Conservation (phyloP, 768 basidiomycete species). For the Tricholoma saponaceum region DNA sequence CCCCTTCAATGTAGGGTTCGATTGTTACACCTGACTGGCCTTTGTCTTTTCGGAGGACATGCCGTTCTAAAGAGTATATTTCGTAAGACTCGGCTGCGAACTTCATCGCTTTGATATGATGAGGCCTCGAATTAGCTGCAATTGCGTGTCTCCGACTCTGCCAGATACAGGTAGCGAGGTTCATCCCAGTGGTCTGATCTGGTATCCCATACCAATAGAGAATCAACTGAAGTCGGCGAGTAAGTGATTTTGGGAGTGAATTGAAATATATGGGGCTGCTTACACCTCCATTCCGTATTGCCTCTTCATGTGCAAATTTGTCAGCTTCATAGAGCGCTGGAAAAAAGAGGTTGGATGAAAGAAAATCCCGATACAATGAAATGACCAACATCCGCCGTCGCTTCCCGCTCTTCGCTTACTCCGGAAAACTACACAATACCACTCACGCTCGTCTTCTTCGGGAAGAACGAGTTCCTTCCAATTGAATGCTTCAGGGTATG, state of each 20-base stretch:
- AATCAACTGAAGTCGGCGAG: slow-evolving; percentile 49
- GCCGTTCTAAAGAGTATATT: slow-evolving; percentile 72
- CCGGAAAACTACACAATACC: slow-evolving; percentile 92
- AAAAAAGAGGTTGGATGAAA: slow-evolving; percentile 5
- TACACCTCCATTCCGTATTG: slow-evolving; percentile 81
- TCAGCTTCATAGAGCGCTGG: slow-evolving; percentile 85
- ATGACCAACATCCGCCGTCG: slow-evolving; percentile 55
- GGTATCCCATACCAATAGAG: slow-evolving; percentile 96
- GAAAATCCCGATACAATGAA: neutral
- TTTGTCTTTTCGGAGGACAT: slow-evolving; percentile 60
- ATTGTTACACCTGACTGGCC: slow-evolving; percentile 59
- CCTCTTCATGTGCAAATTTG: slow-evolving; percentile 86
- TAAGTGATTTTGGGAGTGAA: neutral
- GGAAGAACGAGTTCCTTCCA: slow-evolving; percentile 73
- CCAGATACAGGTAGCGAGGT: slow-evolving; percentile 97
- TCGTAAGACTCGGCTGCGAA: slow-evolving; percentile 78
- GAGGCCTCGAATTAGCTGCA: slow-evolving; percentile 73
- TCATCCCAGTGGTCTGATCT: slow-evolving; percentile 67
- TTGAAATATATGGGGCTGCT: slow-evolving; percentile 20
- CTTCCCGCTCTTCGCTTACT: slow-evolving; percentile 71
- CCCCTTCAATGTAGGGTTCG: slow-evolving; percentile 54
- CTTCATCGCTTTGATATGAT: slow-evolving; percentile 80
- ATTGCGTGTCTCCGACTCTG: slow-evolving; percentile 81
- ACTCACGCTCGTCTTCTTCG: slow-evolving; percentile 71
- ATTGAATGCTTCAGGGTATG: slow-evolving; percentile 83